phyloP scores from a whole-genome alignment of 805 yeast genomes.

The Millerozyma acaciae region DNA sequence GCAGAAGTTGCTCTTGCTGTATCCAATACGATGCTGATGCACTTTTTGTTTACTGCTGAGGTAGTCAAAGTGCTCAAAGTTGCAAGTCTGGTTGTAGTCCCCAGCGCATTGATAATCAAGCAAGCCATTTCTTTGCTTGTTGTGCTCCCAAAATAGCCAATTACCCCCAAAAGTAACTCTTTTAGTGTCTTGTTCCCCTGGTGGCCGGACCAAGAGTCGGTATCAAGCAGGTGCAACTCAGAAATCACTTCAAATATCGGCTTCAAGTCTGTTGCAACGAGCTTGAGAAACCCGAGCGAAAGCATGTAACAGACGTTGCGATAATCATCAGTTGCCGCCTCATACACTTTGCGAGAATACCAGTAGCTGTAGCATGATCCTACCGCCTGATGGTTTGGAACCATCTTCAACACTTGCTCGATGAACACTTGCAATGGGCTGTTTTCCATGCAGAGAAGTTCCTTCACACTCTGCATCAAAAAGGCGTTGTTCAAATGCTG shows the following conservation, averaged over 20 bases:
- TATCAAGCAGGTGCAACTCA: neutral
- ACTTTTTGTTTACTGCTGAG: constrained; percentile 2
- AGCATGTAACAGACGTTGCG: neutral
- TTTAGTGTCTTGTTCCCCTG: neutral
- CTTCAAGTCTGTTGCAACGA: neutral
- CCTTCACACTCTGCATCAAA: constrained; percentile 1
- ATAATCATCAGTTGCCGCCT: neutral
- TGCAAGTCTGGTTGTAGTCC: neutral
- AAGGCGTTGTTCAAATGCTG: constrained; percentile 6
- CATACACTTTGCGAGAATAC: constrained; percentile 2
- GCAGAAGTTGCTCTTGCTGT: constrained; percentile 1
- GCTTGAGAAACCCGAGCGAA: constrained; percentile 1
- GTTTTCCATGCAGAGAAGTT: constrained; percentile 1
- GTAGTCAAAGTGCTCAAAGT: neutral
- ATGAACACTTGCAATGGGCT: neutral
- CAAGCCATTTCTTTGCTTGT: constrained; percentile 3
- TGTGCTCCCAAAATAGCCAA: neutral
- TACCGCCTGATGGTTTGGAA: neutral
- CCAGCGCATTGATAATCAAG: neutral
- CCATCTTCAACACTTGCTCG: neutral
- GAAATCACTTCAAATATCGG: neutral
- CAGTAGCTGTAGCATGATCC: constrained; percentile 1
- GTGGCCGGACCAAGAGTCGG: neutral
- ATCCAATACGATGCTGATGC: constrained; percentile 3
- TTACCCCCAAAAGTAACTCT: neutral